phyloP scores from a whole-genome alignment of 2,329 filamentous ascomycete genomes.

The Diaporthe sp. region DNA sequence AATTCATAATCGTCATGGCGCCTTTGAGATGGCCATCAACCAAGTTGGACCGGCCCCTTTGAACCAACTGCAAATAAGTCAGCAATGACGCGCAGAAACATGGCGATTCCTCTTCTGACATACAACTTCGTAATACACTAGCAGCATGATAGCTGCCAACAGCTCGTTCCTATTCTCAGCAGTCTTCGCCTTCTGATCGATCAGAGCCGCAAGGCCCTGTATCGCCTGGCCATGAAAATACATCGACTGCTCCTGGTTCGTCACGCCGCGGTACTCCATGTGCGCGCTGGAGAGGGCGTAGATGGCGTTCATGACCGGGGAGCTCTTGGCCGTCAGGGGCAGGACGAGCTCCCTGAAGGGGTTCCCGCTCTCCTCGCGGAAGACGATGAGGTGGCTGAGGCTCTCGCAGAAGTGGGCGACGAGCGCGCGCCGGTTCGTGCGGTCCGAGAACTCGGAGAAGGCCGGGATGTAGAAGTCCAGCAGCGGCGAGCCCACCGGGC shows the following conservation, averaged over 20 bases:
- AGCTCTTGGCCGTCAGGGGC: slow-evolving; percentile 68
- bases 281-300: slow-evolving; percentile 88
- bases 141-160: slow-evolving; percentile 70
- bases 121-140: slow-evolving; percentile 75
- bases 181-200: slow-evolving; percentile 61
- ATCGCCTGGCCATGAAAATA: slow-evolving; percentile 72
- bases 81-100: slow-evolving; percentile 27
- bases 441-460: slow-evolving; percentile 69
- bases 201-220: slow-evolving; percentile 67
- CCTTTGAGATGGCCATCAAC: slow-evolving; percentile 73
- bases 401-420: slow-evolving; percentile 75
- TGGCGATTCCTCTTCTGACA: slow-evolving; percentile 47
- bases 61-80: slow-evolving; percentile 64
- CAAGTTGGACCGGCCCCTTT: slow-evolving; percentile 69
- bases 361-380: slow-evolving; percentile 72
- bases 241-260: slow-evolving; percentile 66
- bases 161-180: slow-evolving; percentile 67
- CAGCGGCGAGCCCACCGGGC: slow-evolving; percentile 54
- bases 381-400: slow-evolving; percentile 74
- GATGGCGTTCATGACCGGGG: slow-evolving; percentile 82
- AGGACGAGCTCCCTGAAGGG: slow-evolving; percentile 73
- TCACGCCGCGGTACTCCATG: slow-evolving; percentile 74
- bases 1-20: slow-evolving; percentile 71
- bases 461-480: slow-evolving; percentile 65
- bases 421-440: slow-evolving; percentile 65